Percentiles rank a stretch among this genome's conserved stretches.
Evolutionary conservation across 2,329 filamentous ascomycete genomes (phyloP).

Genomic region (Diplocarpon rosae): DNA sequence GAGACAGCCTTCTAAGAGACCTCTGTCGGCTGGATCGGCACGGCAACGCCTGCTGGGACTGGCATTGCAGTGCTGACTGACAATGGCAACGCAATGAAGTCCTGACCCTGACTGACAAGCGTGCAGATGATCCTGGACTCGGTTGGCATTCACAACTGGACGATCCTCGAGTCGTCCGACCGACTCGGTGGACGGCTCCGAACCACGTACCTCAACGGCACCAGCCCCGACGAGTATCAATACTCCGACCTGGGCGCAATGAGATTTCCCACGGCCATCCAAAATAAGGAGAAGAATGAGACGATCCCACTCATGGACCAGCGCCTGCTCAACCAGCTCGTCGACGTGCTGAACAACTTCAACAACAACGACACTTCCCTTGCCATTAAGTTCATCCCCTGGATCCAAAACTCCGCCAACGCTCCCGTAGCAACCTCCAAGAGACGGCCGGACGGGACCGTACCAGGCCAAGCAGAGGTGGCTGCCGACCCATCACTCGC

Average conservation of each 20-base stretch:
- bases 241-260: slow-evolving; percentile 53
- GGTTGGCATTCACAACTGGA: slow-evolving; percentile 39
- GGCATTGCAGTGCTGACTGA: too few species aligned
- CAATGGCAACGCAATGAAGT: too few species aligned
- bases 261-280: slow-evolving; percentile 36
- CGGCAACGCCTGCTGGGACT: too few species aligned
- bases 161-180: slow-evolving; percentile 48
- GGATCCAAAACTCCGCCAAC: slow-evolving; percentile 46
- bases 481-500: background rate
- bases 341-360: slow-evolving; percentile 45
- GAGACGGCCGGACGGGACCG: background rate
- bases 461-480: background rate
- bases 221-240: slow-evolving; percentile 46
- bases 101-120: too few species aligned
- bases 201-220: slow-evolving; percentile 49
- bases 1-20: too few species aligned
- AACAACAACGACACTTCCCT: slow-evolving; percentile 31
- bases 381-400: slow-evolving; percentile 36
- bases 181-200: slow-evolving; percentile 53
- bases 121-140: slow-evolving; percentile 33
- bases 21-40: too few species aligned
- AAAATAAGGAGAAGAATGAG: slow-evolving; percentile 21
- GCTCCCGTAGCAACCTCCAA: background rate
- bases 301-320: slow-evolving; percentile 47
- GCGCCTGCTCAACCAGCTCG: slow-evolving; percentile 53